Conservation (phyloP, 148 eudicot genomes). For the Amaranthus palmeri region DNA sequence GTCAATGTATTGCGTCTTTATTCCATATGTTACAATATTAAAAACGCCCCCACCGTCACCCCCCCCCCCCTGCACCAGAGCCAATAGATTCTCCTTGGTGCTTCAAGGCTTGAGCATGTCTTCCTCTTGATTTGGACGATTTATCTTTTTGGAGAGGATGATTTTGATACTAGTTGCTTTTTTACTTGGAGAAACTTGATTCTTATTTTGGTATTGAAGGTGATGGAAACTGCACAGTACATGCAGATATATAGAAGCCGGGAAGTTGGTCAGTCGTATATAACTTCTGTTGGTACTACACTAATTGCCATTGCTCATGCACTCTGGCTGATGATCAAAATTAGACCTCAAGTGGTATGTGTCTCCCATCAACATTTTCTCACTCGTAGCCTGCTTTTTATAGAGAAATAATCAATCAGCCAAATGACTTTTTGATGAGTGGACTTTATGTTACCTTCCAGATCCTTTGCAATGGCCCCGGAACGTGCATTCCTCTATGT, state of each 20-base stretch:
- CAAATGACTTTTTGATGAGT: background rate
- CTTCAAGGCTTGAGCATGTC: background rate
- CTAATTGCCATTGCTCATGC: slow-evolving; percentile 77
- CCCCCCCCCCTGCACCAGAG: background rate
- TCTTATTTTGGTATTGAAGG: slow-evolving; percentile 35
- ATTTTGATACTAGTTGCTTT: background rate
- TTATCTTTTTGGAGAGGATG: background rate
- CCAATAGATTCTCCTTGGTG: background rate
- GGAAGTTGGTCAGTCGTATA: slow-evolving; percentile 90
- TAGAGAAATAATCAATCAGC: no score
- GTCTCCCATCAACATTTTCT: background rate
- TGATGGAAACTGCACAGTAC: slow-evolving; percentile 39
- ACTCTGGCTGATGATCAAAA: slow-evolving; percentile 76
- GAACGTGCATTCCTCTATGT: slow-evolving; percentile 86
- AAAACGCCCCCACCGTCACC: no score
- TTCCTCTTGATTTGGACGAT: background rate
- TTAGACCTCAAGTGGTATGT: slow-evolving; percentile 87
- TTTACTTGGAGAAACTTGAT: slow-evolving; percentile 1
- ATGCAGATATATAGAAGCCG: slow-evolving; percentile 88
- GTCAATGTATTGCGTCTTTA: background rate
- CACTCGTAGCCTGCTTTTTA: background rate
- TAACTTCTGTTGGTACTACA: slow-evolving; percentile 83
- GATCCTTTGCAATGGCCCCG: slow-evolving; percentile 95
- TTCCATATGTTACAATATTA: background rate
- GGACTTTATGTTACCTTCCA: slow-evolving; percentile 20